Conservation (phyloP, 805 yeast genomes). For the Zygosaccharomyces lentus region DNA sequence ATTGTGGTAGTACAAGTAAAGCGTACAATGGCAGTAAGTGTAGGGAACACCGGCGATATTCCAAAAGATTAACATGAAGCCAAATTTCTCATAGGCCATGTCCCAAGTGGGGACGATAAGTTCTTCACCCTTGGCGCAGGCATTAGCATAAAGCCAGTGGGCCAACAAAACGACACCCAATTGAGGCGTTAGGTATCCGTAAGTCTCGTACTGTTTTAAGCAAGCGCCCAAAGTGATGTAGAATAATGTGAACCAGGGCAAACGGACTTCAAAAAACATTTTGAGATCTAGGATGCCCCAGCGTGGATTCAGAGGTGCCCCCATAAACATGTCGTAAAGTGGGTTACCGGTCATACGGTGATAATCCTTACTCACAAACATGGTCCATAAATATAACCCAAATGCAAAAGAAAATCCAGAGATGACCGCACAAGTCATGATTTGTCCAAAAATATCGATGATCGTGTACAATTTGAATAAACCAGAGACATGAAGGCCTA, state of each 20-base stretch:
- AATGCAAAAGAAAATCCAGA: constrained; percentile 71
- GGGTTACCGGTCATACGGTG: constrained; percentile 90
- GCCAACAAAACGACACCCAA: constrained; percentile 70
- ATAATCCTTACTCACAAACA: constrained; percentile 65
- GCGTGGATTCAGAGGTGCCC: constrained; percentile 95
- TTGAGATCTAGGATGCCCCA: constrained; percentile 88
- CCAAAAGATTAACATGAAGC: constrained; percentile 99
- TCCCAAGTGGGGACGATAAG: constrained; percentile 98
- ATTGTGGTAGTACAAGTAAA: constrained; percentile 75
- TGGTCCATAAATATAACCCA: constrained; percentile 62
- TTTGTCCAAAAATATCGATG: constrained; percentile 79
- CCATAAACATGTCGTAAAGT: constrained; percentile 91
- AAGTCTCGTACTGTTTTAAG: constrained; percentile 72
- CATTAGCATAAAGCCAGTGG: constrained; percentile 93
- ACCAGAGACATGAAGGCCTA: constrained; percentile 67
- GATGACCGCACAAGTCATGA: constrained; percentile 87
- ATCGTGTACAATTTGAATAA: constrained; percentile 69
- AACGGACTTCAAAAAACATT: constrained; percentile 95
- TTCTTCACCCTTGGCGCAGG: constrained; percentile 97
- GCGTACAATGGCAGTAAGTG: constrained; percentile 92
- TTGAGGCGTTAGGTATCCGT: constrained; percentile 78
- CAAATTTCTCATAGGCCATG: constrained; percentile 98
- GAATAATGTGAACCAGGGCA: constrained; percentile 92
- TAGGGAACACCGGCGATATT: constrained; percentile 98
- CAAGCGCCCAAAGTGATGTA: constrained; percentile 72